Evolutionary conservation across 2,329 filamentous ascomycete species (phyloP).

Genomic region (Myriosclerotinia curreyana): DNA sequence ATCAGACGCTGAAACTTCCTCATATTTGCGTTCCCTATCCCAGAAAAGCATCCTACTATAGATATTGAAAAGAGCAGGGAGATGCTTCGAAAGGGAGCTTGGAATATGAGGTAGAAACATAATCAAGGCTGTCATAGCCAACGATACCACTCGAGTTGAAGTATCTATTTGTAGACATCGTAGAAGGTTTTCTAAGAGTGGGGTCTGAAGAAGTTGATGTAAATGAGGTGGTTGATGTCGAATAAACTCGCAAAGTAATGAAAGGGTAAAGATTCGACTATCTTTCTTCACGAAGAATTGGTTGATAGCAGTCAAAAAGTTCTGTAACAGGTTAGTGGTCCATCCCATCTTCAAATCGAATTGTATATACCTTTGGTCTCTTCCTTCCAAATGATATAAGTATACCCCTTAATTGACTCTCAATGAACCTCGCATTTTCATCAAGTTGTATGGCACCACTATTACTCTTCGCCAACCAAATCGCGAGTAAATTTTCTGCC

Average conservation of each 20-base stretch:
- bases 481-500: conserved; percentile 53
- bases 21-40: conserved; percentile 47
- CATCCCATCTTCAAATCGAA: conserved; percentile 18
- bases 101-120: conserved; percentile 84
- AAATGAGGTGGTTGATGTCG: conserved; percentile 76
- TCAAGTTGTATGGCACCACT: conserved; percentile 43
- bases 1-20: conserved; percentile 16
- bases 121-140: conserved; percentile 70
- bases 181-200: conserved; percentile 67
- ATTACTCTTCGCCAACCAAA: conserved; percentile 53
- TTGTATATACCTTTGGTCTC: conserved; percentile 56
- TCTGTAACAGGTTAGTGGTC: conserved; percentile 43
- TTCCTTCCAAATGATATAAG: conserved; percentile 55
- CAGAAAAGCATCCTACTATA: conserved; percentile 79
- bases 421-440: conserved; percentile 47
- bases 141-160: conserved; percentile 71
- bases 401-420: conserved; percentile 46
- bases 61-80: conserved; percentile 75
- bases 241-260: conserved; percentile 69
- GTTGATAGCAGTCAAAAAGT: conserved; percentile 65
- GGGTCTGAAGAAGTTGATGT: conserved; percentile 66
- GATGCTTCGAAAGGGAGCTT: conserved; percentile 62
- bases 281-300: conserved; percentile 62
- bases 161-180: conserved; percentile 74
- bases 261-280: conserved; percentile 61